A percentile compares a stretch with the other conserved stretches of the same genome.
Evolutionary conservation across 2,329 filamentous ascomycete species (phyloP).

Genomic region (Torrubiella hemipterigena): DNA sequence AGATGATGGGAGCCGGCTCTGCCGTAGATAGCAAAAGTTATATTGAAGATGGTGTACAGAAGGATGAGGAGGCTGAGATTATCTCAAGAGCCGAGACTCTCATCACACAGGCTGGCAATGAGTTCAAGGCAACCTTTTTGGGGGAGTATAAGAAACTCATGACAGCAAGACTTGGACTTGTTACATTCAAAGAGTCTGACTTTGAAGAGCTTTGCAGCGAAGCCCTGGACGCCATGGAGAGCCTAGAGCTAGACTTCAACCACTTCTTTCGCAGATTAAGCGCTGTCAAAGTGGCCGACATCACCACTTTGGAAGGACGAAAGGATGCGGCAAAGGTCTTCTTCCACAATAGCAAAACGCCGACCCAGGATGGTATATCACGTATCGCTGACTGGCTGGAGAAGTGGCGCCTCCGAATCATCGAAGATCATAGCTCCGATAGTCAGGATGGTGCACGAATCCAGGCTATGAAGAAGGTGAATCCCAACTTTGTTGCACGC

Average conservation of each 20-base stretch:
- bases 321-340: constrained; percentile 57
- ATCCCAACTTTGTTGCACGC: constrained; percentile 85
- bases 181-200: constrained; percentile 55
- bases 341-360: constrained; percentile 54
- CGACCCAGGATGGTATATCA: constrained; percentile 51
- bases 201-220: constrained; percentile 76
- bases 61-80: constrained; percentile 54
- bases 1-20: constrained; percentile 69
- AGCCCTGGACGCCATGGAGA: constrained; percentile 69
- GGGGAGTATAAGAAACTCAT: constrained; percentile 84
- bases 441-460: constrained; percentile 33
- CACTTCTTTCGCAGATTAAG: constrained; percentile 82
- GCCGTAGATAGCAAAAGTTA: constrained; percentile 63
- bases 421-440: constrained; percentile 62
- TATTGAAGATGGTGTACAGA: constrained; percentile 53
- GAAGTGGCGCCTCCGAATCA: constrained; percentile 59
- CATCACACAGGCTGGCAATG: constrained; percentile 70
- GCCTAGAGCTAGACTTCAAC: constrained; percentile 80
- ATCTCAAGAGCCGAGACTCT: constrained; percentile 71
- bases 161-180: constrained; percentile 66
- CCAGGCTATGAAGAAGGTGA: constrained; percentile 69
- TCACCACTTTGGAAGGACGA: constrained; percentile 53
- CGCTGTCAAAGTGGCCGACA: constrained; percentile 44
- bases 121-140: constrained; percentile 80
- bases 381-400: constrained; percentile 69